Evolutionary conservation across 2,329 filamentous ascomycete species (phyloP).

Genomic region (Geosmithia putterillii): DNA sequence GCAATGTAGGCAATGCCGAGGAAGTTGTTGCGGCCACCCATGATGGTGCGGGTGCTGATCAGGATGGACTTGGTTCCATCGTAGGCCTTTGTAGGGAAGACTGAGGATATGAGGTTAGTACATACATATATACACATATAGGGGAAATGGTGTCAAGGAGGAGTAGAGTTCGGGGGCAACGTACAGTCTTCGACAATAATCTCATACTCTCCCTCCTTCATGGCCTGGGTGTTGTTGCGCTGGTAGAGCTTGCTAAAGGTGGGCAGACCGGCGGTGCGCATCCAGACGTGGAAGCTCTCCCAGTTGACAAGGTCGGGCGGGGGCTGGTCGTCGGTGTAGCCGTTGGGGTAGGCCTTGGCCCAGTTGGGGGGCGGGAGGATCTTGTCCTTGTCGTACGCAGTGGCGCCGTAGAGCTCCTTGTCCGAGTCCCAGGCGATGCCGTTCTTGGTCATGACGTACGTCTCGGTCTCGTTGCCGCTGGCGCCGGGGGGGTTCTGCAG

Average conservation of each 20-base stretch:
- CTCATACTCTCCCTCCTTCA: constrained; percentile 62
- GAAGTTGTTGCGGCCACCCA: constrained; percentile 92
- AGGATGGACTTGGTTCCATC: constrained; percentile 83
- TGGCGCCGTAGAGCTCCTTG: constrained; percentile 61
- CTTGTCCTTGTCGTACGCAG: constrained; percentile 50
- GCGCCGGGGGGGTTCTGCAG: constrained; percentile 36
- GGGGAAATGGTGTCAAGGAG: not conserved
- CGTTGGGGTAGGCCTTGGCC: constrained; percentile 54
- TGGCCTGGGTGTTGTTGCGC: constrained; percentile 59
- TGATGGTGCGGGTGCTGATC: constrained; percentile 79
- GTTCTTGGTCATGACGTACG: constrained; percentile 64
- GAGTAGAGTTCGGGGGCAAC: constrained; percentile 16
- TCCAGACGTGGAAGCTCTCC: constrained; percentile 94
- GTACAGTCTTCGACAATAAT: constrained; percentile 68
- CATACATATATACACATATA: too few relatives aligned
- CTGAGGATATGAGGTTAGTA: constrained; percentile 29
- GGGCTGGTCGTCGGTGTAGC: constrained; percentile 51
- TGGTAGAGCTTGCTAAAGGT: constrained; percentile 89
- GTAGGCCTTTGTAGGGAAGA: constrained; percentile 68
- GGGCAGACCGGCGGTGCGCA: constrained; percentile 89
- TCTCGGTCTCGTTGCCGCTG: constrained; percentile 20
- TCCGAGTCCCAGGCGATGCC: constrained; percentile 85
- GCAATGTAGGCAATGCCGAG: constrained; percentile 93
- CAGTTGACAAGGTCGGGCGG: constrained; percentile 63
- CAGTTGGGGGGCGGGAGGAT: constrained; percentile 84